Base-by-base conservation (phyloP, 805 yeast species). In the Metschnikowia aberdeeniae region DNA sequence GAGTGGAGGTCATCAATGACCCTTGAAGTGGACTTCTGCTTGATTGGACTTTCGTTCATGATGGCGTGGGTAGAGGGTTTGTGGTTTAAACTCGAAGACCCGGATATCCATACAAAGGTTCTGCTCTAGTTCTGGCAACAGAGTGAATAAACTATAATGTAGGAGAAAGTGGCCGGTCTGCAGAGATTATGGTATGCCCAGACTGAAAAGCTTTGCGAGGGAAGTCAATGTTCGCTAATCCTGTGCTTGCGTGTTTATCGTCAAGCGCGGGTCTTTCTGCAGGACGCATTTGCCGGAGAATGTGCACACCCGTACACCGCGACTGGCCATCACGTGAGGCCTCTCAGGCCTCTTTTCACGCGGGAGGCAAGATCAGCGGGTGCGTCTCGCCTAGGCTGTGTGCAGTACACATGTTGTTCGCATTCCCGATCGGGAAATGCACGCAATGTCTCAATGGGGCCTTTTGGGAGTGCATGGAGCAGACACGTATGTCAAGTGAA, bases 1-100 rank as follows among this genome's bases (percentile, higher is more conserved):
- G 63, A 43, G 64, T 74, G 81, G 44, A 84, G 67, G 10, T 74
- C 65, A 57, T 82, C 89, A 28, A 82, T 77, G 67, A 73, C 72
- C 41, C 51, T 54, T 22, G 68, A 64, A 10, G 68, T 51, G 27
- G 59, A 49, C 39, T 58, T 51, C 44, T 51, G 52, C 36, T 57
- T 57, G 17, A 48, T 48, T 22, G 58, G 61, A 34, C 59, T 56
- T 22, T 55, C 59, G 20, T 48, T 51, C 59, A 55, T 57, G 12
- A 13, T 38, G 34, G 27, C 29, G 29, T 19, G 33, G 12, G 26
- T 14, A 30, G 19, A 5, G 17, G 35, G 29, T 28, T 28, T 29
- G 40, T 37, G 40, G 19, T 22, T 22, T n/a, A 37, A 33, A 19
- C n/a, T 26, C 31, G 13, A 29, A 29, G 40, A 20, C 40, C 20